Conservation (phyloP, 2,329 filamentous ascomycete genomes). For the Colletotrichum musae region DNA sequence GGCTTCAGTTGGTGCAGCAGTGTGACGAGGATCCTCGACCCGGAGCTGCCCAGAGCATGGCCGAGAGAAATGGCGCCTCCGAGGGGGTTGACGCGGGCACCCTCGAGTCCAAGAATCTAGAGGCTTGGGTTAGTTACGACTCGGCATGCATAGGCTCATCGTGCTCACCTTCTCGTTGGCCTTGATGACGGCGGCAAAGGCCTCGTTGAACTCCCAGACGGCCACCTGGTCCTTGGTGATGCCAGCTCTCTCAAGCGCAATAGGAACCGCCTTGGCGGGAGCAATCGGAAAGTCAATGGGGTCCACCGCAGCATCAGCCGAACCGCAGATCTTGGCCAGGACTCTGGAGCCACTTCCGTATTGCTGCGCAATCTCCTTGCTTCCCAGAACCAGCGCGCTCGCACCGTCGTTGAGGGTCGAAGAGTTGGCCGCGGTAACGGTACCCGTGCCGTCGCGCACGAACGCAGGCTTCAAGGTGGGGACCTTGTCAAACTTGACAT, state of each 20-base stretch:
- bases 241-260: constrained; percentile 89
- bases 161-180: constrained; percentile 84
- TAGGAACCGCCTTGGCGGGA: constrained; percentile 90
- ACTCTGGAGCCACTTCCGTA: constrained; percentile 85
- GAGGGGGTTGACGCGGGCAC: constrained; percentile 86
- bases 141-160: neutral
- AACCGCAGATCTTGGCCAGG: constrained; percentile 87
- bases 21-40: constrained; percentile 90
- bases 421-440: constrained; percentile 94
- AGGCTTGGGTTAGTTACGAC: constrained; percentile 30
- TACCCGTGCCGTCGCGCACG: constrained; percentile 85
- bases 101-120: constrained; percentile 84
- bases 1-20: constrained; percentile 91
- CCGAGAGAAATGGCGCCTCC: constrained; percentile 94
- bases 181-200: constrained; percentile 95
- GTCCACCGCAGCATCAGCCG: constrained; percentile 91
- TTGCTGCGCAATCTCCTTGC: constrained; percentile 83
- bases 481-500: constrained; percentile 89
- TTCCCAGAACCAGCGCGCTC: constrained; percentile 88
- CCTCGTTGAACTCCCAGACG: constrained; percentile 99
- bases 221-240: constrained; percentile 93
- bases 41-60: constrained; percentile 93
- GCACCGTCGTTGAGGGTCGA: constrained; percentile 96
- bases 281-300: constrained; percentile 95
- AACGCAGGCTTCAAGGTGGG: constrained; percentile 92